phyloP scores from a whole-genome alignment of 352 stramenopile genomes.

The Albugo laibachii region DNA sequence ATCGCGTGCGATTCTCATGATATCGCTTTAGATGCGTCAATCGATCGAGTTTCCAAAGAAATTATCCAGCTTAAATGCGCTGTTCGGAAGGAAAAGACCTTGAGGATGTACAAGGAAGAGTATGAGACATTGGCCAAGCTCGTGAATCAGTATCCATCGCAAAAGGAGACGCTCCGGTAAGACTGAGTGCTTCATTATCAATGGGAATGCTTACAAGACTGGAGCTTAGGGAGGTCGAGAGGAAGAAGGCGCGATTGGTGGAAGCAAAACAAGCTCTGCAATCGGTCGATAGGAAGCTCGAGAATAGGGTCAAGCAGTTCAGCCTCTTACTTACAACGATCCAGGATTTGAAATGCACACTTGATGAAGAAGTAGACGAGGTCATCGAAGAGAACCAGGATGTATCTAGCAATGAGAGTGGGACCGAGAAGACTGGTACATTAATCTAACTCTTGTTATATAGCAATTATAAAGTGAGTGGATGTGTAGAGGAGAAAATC shows the following conservation, averaged over 20 bases:
- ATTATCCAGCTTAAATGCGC: conserved; percentile 64
- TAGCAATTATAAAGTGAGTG: no score
- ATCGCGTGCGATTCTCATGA: neutral
- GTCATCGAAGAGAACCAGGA: conserved; percentile 16
- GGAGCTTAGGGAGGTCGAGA: conserved; percentile 20
- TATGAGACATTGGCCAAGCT: conserved; percentile 72
- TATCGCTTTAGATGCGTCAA: conserved; percentile 23
- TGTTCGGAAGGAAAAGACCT: conserved; percentile 47
- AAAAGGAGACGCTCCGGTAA: conserved; percentile 30
- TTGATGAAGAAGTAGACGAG: conserved; percentile 50
- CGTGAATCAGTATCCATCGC: conserved; percentile 62
- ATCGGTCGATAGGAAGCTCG: conserved; percentile 33
- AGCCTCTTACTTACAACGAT: conserved; percentile 64
- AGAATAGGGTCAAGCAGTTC: conserved; percentile 61
- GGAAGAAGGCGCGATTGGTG: conserved; percentile 30
- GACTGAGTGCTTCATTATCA: conserved; percentile 1
- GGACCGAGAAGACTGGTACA: neutral
- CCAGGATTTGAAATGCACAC: conserved; percentile 59
- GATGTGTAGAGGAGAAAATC: no score
- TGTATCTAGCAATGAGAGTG: no score
- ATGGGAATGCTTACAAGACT: neutral
- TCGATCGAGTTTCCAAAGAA: conserved; percentile 33
- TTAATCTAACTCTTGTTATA: neutral
- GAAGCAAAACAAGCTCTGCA: conserved; percentile 35
- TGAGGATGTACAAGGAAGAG: conserved; percentile 74